Evolutionary conservation across 208 protist species (phyloP).

Genomic region (Balamuthia mandrillaris): DNA sequence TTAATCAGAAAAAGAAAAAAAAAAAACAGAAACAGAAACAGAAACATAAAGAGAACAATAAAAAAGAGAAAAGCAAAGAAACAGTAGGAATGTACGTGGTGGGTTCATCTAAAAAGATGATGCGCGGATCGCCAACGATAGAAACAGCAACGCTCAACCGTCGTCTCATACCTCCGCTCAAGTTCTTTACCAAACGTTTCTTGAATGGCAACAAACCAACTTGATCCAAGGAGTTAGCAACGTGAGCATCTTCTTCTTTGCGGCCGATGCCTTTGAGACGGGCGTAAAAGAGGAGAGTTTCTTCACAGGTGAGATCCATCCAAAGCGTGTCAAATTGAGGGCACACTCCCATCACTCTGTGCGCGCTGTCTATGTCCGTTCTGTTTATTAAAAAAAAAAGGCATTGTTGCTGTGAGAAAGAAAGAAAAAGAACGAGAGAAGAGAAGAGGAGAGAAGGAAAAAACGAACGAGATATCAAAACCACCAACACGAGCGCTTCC

Average conservation of each 20-base stretch:
- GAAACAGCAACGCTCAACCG: slow-evolving; percentile 68
- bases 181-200: slow-evolving; percentile 31
- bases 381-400: not conserved
- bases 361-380: slow-evolving; percentile 41
- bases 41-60: not conserved
- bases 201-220: slow-evolving; percentile 11
- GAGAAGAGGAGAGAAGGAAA: not conserved
- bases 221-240: not conserved
- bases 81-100: not conserved
- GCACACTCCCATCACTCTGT: slow-evolving; percentile 42
- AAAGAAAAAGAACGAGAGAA: not conserved
- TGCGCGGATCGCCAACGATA: slow-evolving; percentile 58
- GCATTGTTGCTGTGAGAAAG: not conserved
- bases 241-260: slow-evolving; percentile 10
- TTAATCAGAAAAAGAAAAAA: not conserved
- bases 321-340: slow-evolving; percentile 58
- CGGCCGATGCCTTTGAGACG: slow-evolving; percentile 45
- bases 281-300: slow-evolving; percentile 57
- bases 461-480: not conserved
- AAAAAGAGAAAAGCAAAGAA: not conserved
- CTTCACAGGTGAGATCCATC: slow-evolving; percentile 46
- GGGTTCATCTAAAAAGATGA: slow-evolving; percentile 75
- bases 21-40: not conserved
- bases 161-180: slow-evolving; percentile 68
- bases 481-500: slow-evolving; percentile 28